Evolutionary conservation across 2,329 filamentous ascomycete species (phyloP).

Genomic region (Arthrobotrys pseudoclavata): DNA sequence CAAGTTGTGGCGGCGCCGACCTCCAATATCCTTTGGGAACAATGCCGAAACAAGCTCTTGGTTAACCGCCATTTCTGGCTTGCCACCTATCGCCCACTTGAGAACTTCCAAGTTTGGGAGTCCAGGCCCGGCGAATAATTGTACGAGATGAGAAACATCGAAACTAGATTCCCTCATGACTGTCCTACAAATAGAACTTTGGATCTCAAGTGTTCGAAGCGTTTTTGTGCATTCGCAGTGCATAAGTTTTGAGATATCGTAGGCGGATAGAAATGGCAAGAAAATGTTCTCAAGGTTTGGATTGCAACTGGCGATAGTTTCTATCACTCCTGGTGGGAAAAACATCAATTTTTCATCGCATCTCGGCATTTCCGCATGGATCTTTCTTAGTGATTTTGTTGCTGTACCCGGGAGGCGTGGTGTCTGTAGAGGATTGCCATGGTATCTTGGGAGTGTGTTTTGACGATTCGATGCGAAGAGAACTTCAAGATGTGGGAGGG

Average conservation of each 20-base stretch:
- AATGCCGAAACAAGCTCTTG: slow-evolving; percentile 31
- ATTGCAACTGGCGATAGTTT: slow-evolving; percentile 49
- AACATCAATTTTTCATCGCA: slow-evolving; percentile 57
- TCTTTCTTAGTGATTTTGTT: slow-evolving; percentile 21
- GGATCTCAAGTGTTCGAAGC: slow-evolving; percentile 45
- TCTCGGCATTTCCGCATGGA: slow-evolving; percentile 56
- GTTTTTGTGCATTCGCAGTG: slow-evolving; percentile 47
- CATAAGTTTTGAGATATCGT: slow-evolving; percentile 38
- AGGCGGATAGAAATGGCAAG: slow-evolving; percentile 42
- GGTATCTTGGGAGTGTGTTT: slow-evolving; percentile 50
- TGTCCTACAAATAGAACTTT: slow-evolving; percentile 51
- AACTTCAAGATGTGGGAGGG: slow-evolving; percentile 42
- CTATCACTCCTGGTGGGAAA: slow-evolving; percentile 51
- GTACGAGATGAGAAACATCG: slow-evolving; percentile 36
- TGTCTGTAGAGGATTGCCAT: slow-evolving; percentile 49
- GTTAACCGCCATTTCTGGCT: slow-evolving; percentile 44
- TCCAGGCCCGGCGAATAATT: slow-evolving; percentile 38
- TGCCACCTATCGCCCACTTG: slow-evolving; percentile 50
- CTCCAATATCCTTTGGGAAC: background rate
- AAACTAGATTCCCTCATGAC: slow-evolving; percentile 54
- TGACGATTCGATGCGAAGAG: slow-evolving; percentile 53
- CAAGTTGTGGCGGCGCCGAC: slow-evolving; percentile 35
- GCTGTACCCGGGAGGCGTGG: slow-evolving; percentile 41
- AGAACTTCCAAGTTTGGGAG: slow-evolving; percentile 50
- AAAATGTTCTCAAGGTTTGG: slow-evolving; percentile 52